A percentile compares a stretch with the other conserved stretches of the same genome.
phyloP scores from a whole-genome alignment of 176 grass and related monocot genomes.

The Musa troglodytarum region DNA sequence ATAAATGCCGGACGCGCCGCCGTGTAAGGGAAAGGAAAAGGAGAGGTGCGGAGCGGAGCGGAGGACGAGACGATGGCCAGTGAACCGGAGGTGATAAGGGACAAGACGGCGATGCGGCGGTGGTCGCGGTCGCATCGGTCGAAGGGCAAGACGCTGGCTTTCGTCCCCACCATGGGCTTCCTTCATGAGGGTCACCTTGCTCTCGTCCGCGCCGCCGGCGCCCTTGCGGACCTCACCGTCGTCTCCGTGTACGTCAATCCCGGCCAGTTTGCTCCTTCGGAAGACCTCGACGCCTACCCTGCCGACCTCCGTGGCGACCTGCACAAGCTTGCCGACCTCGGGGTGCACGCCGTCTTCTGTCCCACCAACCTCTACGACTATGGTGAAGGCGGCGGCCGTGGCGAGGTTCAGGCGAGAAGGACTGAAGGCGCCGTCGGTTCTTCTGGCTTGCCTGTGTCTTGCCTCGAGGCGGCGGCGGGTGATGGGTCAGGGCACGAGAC shows the following conservation, averaged over 20 bases:
- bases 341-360: slow-evolving; percentile 55
- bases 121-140: slow-evolving; percentile 50
- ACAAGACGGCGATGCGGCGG: slow-evolving; percentile 50
- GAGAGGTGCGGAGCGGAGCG: background rate
- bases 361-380: slow-evolving; percentile 57
- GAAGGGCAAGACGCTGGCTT: slow-evolving; percentile 43
- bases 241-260: slow-evolving; percentile 92
- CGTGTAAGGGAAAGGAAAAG: background rate
- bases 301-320: slow-evolving; percentile 60
- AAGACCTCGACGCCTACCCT: slow-evolving; percentile 65
- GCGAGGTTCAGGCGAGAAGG: too few species aligned
- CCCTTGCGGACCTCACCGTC: slow-evolving; percentile 41
- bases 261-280: slow-evolving; percentile 65
- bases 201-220: slow-evolving; percentile 33
- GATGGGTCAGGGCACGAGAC: slow-evolving; percentile 48
- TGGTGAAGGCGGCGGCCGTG: background rate
- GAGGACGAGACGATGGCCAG: slow-evolving; percentile 9
- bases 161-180: slow-evolving; percentile 94
- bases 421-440: background rate
- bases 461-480: slow-evolving; percentile 37
- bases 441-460: slow-evolving; percentile 18
- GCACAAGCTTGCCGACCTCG: slow-evolving; percentile 50
- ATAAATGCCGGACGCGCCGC: too few species aligned
- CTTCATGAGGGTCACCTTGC: slow-evolving; percentile 87
- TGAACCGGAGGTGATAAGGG: slow-evolving; percentile 63